Base-by-base conservation (phyloP, 1,284 basidiomycete species). In the Pseudozyma pruni region DNA sequence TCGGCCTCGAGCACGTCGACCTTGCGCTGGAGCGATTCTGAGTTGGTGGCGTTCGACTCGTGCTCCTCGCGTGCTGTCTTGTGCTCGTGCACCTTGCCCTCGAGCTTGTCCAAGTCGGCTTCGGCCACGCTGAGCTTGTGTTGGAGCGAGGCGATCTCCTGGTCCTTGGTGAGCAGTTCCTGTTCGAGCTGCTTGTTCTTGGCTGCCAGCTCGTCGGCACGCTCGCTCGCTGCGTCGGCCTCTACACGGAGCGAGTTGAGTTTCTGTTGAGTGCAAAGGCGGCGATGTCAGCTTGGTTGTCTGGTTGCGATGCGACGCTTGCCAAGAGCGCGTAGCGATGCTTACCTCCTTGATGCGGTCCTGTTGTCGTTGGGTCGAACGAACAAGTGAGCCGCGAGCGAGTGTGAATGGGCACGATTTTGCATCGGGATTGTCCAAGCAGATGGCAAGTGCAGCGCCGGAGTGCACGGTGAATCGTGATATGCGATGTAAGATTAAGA, bases 1-100 rank as follows among this genome's bases (percentile, higher is more conserved):
- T 99, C 95, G 81, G 93, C 91, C 85, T 98, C 96, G 31, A 99
- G 86, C 19, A 98, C 85, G 78, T 91, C 89, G 27, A 98, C 89
- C 87, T 98, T 98, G 78, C 95, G 87, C 53, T 83, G 82, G 50
- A 98, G 86, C 55, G 86, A 87, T 76, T 97, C 94, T 64, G 88
- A 91, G 35, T 88, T 89, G 42, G 87, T 87, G 84, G 88, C 90
- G 82, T 89, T 89, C 32, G 85, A 83, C 80, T 93, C 92, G 60
- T 89, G 88, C 63, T 92, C 93, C 47, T 87, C 88, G 39, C 87
- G 86, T 45, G 86, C 86, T 32, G 83, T 74, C 86, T 98, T 98
- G 76, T 87, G 86, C 20, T 91, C 88, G 25, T 84, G 75, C 33
- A 98, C 84, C 82, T 90, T 89, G n/a, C 67, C 68, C 84, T 98